Percentiles rank a stretch among this genome's conserved stretches.
Conservation (phyloP, 1,139 yeast species). For the Wickerhamomyces sp. region DNA sequence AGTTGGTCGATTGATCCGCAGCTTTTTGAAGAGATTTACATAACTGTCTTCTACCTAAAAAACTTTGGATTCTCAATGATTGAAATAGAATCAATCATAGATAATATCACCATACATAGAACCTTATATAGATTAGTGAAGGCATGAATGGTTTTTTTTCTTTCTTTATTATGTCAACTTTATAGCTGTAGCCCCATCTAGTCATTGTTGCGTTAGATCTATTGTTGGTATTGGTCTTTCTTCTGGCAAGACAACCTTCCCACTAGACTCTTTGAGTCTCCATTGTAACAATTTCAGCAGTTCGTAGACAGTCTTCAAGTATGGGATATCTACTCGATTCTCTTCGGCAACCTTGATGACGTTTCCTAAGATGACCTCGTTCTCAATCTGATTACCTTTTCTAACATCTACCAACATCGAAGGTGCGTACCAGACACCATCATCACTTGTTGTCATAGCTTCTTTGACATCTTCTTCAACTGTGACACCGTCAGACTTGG, state of each 20-base stretch:
- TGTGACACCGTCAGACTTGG: constrained; percentile 54
- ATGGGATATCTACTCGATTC: constrained; percentile 54
- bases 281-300: constrained; percentile 57
- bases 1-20: constrained; percentile 32
- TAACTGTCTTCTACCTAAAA: constrained; percentile 5
- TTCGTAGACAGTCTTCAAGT: constrained; percentile 49
- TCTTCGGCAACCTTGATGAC: constrained; percentile 57
- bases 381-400: constrained; percentile 65
- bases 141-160: too few species aligned
- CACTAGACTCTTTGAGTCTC: constrained; percentile 49
- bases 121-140: too few species aligned
- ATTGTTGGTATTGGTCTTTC: constrained; percentile 29
- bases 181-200: too few species aligned
- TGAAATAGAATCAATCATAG: background rate
- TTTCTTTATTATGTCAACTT: too few species aligned
- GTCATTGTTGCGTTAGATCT: constrained; percentile 1
- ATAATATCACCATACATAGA: too few species aligned
- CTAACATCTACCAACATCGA: constrained; percentile 72
- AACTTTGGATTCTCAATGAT: background rate
- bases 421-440: constrained; percentile 61
- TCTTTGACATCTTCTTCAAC: constrained; percentile 41
- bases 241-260: constrained; percentile 39
- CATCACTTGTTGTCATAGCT: constrained; percentile 51
- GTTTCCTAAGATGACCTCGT: constrained; percentile 68
- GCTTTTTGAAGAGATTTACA: constrained; percentile 14